These are phyloP conservation scores for Kockovaella imperatae DNA, from an alignment of 768 basidiomycete species.

Conservation along the genomic window DNA sequence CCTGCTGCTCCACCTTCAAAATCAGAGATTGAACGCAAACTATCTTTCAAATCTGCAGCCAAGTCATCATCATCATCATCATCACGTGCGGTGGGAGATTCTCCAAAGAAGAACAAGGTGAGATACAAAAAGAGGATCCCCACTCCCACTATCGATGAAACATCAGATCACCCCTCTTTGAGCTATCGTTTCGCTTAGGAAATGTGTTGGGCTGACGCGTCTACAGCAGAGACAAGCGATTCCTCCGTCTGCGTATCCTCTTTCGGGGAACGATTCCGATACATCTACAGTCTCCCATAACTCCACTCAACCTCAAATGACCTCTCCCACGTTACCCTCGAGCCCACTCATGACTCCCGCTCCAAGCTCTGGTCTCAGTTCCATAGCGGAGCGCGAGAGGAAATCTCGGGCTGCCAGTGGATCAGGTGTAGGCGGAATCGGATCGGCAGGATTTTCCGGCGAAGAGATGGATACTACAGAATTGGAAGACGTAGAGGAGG, in stretches of 20 bases:
- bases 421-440: no score
- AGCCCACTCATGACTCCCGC: conserved; percentile 18
- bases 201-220: background rate
- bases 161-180: background rate
- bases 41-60: conserved; percentile 33
- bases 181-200: background rate
- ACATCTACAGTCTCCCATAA: conserved; percentile 34
- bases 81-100: conserved; percentile 10
- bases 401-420: background rate
- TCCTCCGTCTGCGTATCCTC: background rate
- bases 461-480: conserved; percentile 23
- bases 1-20: conserved; percentile 32
- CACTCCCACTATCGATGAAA: background rate
- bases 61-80: conserved; percentile 11
- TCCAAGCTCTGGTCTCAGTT: conserved; percentile 8
- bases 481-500: conserved; percentile 45
- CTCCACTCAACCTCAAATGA: conserved; percentile 13
- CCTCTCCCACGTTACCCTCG: conserved; percentile 13
- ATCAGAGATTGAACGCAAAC: conserved; percentile 38
- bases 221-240: background rate
- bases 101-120: conserved; percentile 27
- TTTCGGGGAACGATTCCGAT: conserved; percentile 39
- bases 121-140: background rate
- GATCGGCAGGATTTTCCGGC: no score
- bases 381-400: conserved; percentile 24